Evolutionary conservation across 164 flowering plant genomes (phyloP).

Genomic region (Tetrastigma voinierianum): DNA sequence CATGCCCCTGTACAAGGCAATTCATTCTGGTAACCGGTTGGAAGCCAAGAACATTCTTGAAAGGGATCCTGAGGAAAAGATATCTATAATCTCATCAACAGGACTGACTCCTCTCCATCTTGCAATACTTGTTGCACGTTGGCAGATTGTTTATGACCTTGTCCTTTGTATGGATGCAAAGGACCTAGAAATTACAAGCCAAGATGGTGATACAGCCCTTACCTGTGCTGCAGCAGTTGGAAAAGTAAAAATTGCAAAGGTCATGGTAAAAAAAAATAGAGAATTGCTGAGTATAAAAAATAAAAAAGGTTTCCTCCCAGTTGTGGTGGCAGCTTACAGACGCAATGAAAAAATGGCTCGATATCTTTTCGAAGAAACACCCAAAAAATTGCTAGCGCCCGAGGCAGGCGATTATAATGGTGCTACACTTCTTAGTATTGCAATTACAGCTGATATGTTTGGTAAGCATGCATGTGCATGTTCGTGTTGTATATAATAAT

Average conservation of each 20-base stretch:
- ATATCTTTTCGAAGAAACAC: neutral
- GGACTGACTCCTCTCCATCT: too few relatives aligned
- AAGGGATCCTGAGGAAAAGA: too few relatives aligned
- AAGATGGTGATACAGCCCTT: too few relatives aligned
- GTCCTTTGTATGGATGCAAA: too few relatives aligned
- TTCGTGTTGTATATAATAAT: too few relatives aligned
- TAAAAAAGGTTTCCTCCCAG: neutral
- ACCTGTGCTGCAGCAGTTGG: too few relatives aligned
- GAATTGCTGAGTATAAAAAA: neutral
- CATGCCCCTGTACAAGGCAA: neutral
- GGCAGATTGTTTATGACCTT: too few relatives aligned
- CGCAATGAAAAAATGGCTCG: neutral
- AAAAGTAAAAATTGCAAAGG: neutral
- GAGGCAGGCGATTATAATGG: neutral
- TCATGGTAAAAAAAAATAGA: neutral
- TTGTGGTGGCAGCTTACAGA: neutral
- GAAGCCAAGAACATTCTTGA: too few relatives aligned
- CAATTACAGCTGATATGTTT: neutral
- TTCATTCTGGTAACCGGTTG: too few relatives aligned
- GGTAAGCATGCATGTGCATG: neutral
- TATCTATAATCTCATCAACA: too few relatives aligned
- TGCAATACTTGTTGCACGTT: too few relatives aligned
- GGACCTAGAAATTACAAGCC: too few relatives aligned
- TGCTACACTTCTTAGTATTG: neutral
- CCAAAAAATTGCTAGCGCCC: neutral